Evolutionary conservation across 2,329 filamentous ascomycete species (phyloP), one percentile per base, ranked within the genome.

Genomic region (Graphilbum sp.): DNA sequence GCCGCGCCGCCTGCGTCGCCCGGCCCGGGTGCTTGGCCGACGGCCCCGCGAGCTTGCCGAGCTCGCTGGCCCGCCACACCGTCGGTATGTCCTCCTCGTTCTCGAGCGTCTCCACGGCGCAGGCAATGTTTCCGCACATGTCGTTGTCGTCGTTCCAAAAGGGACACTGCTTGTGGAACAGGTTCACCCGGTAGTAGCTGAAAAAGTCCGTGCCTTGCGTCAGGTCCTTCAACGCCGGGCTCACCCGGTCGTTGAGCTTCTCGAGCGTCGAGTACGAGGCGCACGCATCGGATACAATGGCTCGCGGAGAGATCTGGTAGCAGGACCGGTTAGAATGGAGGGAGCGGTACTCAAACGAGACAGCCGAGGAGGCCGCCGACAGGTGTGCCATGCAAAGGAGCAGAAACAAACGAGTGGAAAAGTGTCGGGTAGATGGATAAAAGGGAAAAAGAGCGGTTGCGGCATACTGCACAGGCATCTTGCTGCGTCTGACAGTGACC

Each of bases 51-150:
- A 98, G 66, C 60, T 93, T 95, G 49, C 87, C 85, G 34, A 98
- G 67, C 59, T 94, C 84, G 55, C 86, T 81, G 16, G 87, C 81
- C 33, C 88, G 76, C 90, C 90, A 98, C 43, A 92, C 79, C 46
- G 72, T 64, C 9, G 90, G 90, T 39, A 98, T 86, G 46, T 96
- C 88, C 45, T 92, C 81, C 58, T 98, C 88, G 46, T 92, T 87
- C 39, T 96, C 88, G 43, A 96, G 69, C 1, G 88, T 96, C 54
- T 90, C 86, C 16, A 98, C 90, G 11, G 88, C 83, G 55, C 90
- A 98, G 17, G 87, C 90, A 49, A 93, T 86, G 60, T 98, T 98
- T 46, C 87, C 90, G 59, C 90, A 98, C 69, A 95, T 83, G 56
- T 84, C 84, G 58, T 81, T 80, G 44, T 86, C 79, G 56, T 98